Conservation (phyloP, 176 grass and related monocot genomes). For the Urochloa ruziziensis region DNA sequence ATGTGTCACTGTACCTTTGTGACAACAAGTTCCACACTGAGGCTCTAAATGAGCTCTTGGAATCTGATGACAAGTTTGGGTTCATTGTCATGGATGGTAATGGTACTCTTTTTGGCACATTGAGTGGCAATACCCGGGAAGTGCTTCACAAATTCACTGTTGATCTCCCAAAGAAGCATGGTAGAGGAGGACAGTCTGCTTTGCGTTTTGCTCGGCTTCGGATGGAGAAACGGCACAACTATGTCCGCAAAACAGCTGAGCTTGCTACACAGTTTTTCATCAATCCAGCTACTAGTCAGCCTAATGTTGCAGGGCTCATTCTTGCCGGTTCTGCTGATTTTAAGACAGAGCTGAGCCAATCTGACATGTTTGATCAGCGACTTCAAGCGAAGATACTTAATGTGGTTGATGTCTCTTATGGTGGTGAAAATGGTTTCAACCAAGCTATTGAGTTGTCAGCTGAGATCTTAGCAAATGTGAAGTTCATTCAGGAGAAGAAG, state of each 20-base stretch:
- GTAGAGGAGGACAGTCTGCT: constrained; percentile 58
- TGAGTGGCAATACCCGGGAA: constrained; percentile 56
- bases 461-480: constrained; percentile 55
- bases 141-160: constrained; percentile 57
- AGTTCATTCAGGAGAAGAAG: constrained; percentile 58
- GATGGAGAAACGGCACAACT: constrained; percentile 58
- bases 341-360: constrained; percentile 56
- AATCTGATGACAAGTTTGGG: constrained; percentile 57
- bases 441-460: constrained; percentile 57
- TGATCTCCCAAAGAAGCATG: constrained; percentile 61
- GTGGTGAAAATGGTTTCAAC: constrained; percentile 52
- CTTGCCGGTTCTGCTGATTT: constrained; percentile 62
- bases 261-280: constrained; percentile 57
- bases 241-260: constrained; percentile 55
- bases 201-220: constrained; percentile 57
- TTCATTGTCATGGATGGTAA: constrained; percentile 68
- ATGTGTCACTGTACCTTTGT: constrained; percentile 51
- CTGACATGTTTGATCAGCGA: constrained; percentile 53
- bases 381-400: constrained; percentile 52
- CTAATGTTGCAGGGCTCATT: constrained; percentile 51
- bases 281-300: constrained; percentile 53
- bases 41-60: constrained; percentile 51
- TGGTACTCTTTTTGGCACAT: constrained; percentile 56
- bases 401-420: constrained; percentile 62
- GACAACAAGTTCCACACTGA: constrained; percentile 61